Conservation (phyloP, 805 yeast genomes). For the Clavispora carvajalis region DNA sequence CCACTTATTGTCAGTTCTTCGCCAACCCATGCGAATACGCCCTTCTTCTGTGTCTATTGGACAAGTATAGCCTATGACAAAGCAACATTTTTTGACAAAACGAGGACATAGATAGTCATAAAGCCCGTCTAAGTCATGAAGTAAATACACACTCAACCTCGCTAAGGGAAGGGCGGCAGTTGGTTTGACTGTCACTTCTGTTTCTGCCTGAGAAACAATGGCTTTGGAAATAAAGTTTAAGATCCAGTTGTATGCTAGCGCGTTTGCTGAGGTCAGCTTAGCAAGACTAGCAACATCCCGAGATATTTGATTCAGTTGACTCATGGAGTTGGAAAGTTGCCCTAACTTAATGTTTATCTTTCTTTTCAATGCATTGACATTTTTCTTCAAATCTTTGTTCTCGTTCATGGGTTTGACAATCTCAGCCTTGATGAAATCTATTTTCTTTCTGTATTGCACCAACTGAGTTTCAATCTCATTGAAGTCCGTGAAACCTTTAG, state of each 20-base stretch:
- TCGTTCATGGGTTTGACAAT: constrained; percentile 51
- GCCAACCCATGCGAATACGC: constrained; percentile 84
- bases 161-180: constrained; percentile 78
- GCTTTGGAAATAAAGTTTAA: constrained; percentile 82
- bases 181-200: constrained; percentile 79
- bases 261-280: constrained; percentile 35
- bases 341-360: constrained; percentile 87
- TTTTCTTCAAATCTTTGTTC: constrained; percentile 48
- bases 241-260: constrained; percentile 63
- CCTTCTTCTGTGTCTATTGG: constrained; percentile 77
- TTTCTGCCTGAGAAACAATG: constrained; percentile 84
- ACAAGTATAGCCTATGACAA: constrained; percentile 76
- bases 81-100: constrained; percentile 87
- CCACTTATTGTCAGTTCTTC: constrained; percentile 47
- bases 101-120: constrained; percentile 65
- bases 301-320: constrained; percentile 52
- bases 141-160: constrained; percentile 49
- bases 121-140: constrained; percentile 46
- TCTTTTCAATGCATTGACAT: constrained; percentile 58
- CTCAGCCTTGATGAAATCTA: constrained; percentile 52
- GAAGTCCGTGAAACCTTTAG: constrained; percentile 30
- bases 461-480: constrained; percentile 39
- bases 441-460: constrained; percentile 45
- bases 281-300: constrained; percentile 46
- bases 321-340: constrained; percentile 69